Conservation (phyloP, 495 filamentous ascomycete genomes). For the Podospora australis region DNA sequence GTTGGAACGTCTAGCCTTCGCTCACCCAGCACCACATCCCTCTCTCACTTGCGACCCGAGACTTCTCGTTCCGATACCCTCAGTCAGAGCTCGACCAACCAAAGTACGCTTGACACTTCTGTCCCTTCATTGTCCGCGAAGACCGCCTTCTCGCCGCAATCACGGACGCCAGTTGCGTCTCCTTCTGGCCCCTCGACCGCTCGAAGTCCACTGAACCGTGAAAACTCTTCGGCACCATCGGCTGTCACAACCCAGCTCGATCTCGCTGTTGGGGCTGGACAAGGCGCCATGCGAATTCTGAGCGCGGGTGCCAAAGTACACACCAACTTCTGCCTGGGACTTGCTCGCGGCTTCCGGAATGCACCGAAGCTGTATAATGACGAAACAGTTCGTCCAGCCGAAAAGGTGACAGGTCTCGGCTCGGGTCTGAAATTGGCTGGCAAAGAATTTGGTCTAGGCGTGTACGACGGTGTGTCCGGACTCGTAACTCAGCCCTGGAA, state of each 20-base stretch:
- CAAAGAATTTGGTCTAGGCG: slow-evolving; percentile 59
- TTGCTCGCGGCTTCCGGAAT: slow-evolving; percentile 84
- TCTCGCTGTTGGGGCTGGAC: slow-evolving; percentile 52
- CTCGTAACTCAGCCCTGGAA: slow-evolving; percentile 62
- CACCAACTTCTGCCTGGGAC: slow-evolving; percentile 69
- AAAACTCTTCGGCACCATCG: background rate
- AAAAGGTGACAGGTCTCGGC: slow-evolving; percentile 64
- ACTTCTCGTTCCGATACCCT: background rate
- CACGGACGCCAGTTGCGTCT: background rate
- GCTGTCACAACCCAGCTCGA: slow-evolving; percentile 38
- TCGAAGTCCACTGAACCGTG: background rate
- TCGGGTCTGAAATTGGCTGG: slow-evolving; percentile 61
- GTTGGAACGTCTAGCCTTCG: background rate
- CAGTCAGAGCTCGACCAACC: background rate
- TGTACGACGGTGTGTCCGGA: slow-evolving; percentile 67
- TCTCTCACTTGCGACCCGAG: no score
- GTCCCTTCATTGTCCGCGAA: background rate
- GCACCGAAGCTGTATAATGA: slow-evolving; percentile 74
- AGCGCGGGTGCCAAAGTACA: slow-evolving; percentile 66
- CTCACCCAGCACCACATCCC: background rate
- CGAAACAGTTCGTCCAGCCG: slow-evolving; percentile 57
- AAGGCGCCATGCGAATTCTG: slow-evolving; percentile 60
- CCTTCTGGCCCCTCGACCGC: slow-evolving; percentile 8
- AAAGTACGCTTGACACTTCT: background rate
- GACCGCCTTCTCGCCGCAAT: background rate